Percentiles rank a stretch among this genome's conserved stretches.
phyloP scores from a whole-genome alignment of 202 grass and related monocot genomes.

The Eragrostis tef region DNA sequence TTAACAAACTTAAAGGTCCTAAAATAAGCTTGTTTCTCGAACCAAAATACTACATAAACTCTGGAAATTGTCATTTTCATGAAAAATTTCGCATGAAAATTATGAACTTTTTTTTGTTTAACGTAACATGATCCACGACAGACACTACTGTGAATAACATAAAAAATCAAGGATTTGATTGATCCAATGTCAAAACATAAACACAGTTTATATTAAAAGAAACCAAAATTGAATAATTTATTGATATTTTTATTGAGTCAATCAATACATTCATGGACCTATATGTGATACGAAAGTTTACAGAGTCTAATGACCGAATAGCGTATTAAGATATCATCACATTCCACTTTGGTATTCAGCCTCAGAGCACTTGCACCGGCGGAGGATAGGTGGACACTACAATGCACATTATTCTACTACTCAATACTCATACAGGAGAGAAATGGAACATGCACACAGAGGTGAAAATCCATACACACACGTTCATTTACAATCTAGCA shows the following conservation, averaged over 20 bases:
- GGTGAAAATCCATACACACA: neutral
- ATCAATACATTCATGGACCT: constrained; percentile 42
- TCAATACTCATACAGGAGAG: constrained; percentile 13
- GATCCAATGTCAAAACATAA: neutral
- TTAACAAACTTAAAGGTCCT: neutral
- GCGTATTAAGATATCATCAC: constrained; percentile 16
- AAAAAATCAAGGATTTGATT: neutral
- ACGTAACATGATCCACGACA: neutral
- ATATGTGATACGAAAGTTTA: constrained; percentile 34
- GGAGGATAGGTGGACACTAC: neutral
- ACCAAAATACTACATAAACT: neutral
- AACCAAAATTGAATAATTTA: constrained; percentile 10
- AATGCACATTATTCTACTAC: constrained; percentile 38
- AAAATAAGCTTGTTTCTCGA: neutral
- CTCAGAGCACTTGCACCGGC: constrained; percentile 22
- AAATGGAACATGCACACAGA: constrained; percentile 1
- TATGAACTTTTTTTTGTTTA: neutral
- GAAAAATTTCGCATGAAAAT: neutral
- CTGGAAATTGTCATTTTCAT: neutral
- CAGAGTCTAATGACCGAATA: neutral
- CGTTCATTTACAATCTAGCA: constrained; percentile 44
- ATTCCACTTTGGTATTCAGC: constrained; percentile 6
- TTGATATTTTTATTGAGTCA: constrained; percentile 35
- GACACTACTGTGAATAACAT: neutral
- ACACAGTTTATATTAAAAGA: neutral